These are phyloP conservation scores for Zygosaccharomyces bisporus DNA, from an alignment of 805 yeast genomes.

Conservation along the genomic window DNA sequence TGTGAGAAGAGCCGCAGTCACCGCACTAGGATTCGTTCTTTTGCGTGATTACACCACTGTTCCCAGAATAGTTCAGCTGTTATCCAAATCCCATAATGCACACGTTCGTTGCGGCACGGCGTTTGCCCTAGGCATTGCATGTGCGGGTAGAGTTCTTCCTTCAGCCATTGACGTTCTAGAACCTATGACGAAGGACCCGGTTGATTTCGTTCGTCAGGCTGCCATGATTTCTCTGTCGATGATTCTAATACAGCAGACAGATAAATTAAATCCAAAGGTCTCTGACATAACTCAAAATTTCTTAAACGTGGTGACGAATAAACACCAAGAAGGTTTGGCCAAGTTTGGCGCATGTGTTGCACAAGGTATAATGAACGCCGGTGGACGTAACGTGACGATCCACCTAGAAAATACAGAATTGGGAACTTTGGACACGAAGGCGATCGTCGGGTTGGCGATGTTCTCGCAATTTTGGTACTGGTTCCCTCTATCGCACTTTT, in stretches of 20 bases:
- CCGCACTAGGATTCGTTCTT: conserved; percentile 84
- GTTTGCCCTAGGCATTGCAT: conserved; percentile 91
- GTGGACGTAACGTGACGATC: conserved; percentile 96
- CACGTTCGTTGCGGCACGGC: conserved; percentile 99
- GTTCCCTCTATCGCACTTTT: conserved; percentile 95
- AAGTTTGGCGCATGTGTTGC: conserved; percentile 96
- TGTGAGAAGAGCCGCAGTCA: conserved; percentile 94
- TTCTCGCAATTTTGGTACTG: conserved; percentile 97
- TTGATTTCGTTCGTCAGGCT: conserved; percentile 97
- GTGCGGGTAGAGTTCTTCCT: conserved; percentile 89
- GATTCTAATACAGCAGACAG: conserved; percentile 87
- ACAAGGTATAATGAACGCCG: conserved; percentile 97
- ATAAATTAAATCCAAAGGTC: conserved; percentile 75
- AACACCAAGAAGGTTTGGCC: conserved; percentile 95
- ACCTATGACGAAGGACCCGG: conserved; percentile 89
- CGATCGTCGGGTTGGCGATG: conserved; percentile 86
- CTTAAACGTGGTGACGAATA: conserved; percentile 72
- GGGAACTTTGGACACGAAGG: conserved; percentile 83
- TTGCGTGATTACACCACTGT: conserved; percentile 89
- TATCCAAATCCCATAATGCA: conserved; percentile 93
- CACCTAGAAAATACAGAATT: conserved; percentile 84
- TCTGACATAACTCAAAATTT: conserved; percentile 68
- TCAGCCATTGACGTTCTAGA: conserved; percentile 90
- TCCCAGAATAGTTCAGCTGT: conserved; percentile 89
- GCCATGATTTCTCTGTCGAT: conserved; percentile 89